phyloP scores from a whole-genome alignment of 2,329 filamentous ascomycete genomes.

The Triangularia setosa region DNA sequence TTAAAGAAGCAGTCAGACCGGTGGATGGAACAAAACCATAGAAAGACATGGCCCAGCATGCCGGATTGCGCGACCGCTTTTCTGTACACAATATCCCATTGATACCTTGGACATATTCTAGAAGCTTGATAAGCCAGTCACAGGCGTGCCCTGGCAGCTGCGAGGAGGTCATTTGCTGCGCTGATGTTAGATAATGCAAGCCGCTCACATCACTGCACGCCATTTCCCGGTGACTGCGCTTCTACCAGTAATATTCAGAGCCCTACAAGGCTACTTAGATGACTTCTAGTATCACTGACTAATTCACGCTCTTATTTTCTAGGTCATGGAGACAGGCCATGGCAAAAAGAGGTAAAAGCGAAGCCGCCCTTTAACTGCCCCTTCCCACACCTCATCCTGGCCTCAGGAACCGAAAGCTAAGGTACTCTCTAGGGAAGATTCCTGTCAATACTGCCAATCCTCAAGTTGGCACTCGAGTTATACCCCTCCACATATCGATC shows the following conservation, averaged over 20 bases:
- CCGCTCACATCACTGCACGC: neutral
- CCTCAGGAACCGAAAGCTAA: no score
- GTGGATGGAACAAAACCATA: no score
- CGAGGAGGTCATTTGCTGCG: no score
- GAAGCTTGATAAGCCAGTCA: neutral
- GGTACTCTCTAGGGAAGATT: neutral
- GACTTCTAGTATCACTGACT: no score
- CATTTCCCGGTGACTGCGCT: neutral
- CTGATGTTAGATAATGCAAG: neutral
- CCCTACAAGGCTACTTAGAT: no score
- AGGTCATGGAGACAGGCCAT: neutral
- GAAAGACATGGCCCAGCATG: neutral
- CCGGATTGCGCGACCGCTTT: neutral
- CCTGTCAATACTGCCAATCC: neutral
- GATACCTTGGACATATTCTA: neutral
- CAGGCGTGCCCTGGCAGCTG: no score
- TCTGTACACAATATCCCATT: neutral
- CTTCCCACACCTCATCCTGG: neutral
- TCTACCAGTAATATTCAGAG: neutral
- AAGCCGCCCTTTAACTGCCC: neutral
- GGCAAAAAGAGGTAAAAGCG: neutral
- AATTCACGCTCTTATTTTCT: no score
- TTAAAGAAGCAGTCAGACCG: neutral
- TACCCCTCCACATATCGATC: constrained; percentile 13
- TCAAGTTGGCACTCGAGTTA: neutral